These are phyloP conservation scores for Leishmania gerbilli DNA, from an alignment of 208 protist species.

Conservation along the genomic window DNA sequence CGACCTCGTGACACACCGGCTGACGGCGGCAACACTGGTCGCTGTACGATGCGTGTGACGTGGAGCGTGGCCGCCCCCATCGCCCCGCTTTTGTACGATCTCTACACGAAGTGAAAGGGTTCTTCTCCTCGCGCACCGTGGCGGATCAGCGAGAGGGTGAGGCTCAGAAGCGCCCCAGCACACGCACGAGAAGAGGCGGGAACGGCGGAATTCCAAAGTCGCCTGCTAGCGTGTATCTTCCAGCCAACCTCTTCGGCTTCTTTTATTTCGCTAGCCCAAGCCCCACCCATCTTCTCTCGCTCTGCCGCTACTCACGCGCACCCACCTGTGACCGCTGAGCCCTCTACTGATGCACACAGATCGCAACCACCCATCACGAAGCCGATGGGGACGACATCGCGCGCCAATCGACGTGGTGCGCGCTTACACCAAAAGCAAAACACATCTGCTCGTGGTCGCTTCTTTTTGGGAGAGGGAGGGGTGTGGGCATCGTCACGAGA, in stretches of 20 bases:
- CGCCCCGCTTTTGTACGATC: neutral
- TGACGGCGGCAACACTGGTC: neutral
- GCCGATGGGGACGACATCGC: neutral
- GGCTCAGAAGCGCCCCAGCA: neutral
- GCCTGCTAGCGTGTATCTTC: neutral
- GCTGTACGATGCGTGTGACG: constrained; percentile 18
- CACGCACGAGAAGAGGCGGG: neutral
- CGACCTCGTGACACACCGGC: neutral
- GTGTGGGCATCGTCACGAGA: neutral
- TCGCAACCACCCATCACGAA: neutral
- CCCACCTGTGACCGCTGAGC: neutral
- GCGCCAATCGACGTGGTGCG: neutral
- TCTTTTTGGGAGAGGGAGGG: neutral
- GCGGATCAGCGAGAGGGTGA: neutral
- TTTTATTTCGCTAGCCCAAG: neutral
- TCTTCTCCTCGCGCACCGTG: neutral
- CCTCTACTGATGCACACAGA: neutral
- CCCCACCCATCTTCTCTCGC: neutral
- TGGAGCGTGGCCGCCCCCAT: constrained; percentile 42
- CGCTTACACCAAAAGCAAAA: neutral
- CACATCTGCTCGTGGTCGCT: neutral
- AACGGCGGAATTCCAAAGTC: neutral
- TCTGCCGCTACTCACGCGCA: neutral
- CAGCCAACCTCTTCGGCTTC: neutral
- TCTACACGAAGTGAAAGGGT: constrained; percentile 4